phyloP scores from a whole-genome alignment of 2,329 filamentous ascomycete species.

The Sporothrix dimorphospora region DNA sequence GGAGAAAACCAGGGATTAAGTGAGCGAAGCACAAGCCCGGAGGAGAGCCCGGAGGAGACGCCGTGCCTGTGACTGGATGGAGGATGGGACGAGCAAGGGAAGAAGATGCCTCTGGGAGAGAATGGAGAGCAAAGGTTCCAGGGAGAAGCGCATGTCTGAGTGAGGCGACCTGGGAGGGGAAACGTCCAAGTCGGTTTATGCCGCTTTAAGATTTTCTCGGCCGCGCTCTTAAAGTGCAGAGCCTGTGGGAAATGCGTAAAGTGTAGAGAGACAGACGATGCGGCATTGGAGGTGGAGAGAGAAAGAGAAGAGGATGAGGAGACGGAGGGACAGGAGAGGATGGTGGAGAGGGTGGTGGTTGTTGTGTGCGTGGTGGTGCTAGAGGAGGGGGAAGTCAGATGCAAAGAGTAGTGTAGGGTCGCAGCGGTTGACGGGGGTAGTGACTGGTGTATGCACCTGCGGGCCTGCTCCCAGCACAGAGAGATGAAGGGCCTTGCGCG shows the following conservation, averaged over 20 bases:
- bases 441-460: slow-evolving; percentile 5
- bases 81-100: slow-evolving; percentile 6
- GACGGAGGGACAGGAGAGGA: neutral
- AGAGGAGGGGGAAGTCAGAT: neutral
- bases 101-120: neutral
- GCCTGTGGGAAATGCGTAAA: neutral
- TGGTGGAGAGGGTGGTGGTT: neutral
- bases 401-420: slow-evolving; percentile 2
- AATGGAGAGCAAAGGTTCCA: neutral
- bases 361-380: neutral
- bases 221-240: neutral
- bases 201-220: neutral
- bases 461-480: neutral
- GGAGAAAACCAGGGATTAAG: slow-evolving; percentile 8
- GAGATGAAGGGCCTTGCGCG: slow-evolving; percentile 2
- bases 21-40: neutral
- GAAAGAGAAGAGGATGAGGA: neutral
- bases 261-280: slow-evolving; percentile 15
- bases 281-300: slow-evolving; percentile 18
- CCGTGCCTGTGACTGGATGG: neutral
- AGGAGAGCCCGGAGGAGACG: neutral
- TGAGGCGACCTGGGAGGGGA: slow-evolving; percentile 1
- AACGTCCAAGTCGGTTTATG: neutral
- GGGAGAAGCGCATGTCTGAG: slow-evolving; percentile 5
- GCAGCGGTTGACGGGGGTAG: neutral